phyloP scores from a whole-genome alignment of 441 rosid species.

The Breynia disticha region DNA sequence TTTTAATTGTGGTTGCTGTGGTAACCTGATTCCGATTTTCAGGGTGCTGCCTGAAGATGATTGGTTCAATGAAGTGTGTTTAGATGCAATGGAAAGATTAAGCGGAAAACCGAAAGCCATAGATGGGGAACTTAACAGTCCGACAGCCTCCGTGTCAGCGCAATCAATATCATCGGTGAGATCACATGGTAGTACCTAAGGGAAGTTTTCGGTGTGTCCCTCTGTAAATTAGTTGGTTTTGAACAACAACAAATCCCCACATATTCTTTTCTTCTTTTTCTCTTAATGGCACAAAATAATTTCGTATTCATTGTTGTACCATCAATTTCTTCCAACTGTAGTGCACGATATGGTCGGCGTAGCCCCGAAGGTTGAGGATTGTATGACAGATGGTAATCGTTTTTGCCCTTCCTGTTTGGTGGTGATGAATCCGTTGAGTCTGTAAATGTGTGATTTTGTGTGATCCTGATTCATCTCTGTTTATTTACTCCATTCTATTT shows the following conservation, averaged over 20 bases:
- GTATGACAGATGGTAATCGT: slow-evolving; percentile 15
- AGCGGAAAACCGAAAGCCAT: slow-evolving; percentile 71
- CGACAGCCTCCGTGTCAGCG: slow-evolving; percentile 93
- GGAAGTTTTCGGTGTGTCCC: slow-evolving; percentile 4
- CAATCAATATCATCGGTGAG: slow-evolving; percentile 89
- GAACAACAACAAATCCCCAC: slow-evolving; percentile 12
- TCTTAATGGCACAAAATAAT: no score
- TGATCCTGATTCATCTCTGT: no score
- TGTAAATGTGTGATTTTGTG: slow-evolving; percentile 29
- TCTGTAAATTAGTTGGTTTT: slow-evolving; percentile 29
- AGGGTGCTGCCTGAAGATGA: slow-evolving; percentile 88
- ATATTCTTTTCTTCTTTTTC: slow-evolving; percentile 6
- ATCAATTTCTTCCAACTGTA: neutral
- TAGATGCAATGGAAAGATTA: slow-evolving; percentile 71
- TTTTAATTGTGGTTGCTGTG: no score
- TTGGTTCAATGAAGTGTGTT: slow-evolving; percentile 81
- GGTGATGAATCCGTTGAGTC: slow-evolving; percentile 5
- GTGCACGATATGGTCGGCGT: neutral
- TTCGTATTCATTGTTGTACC: no score
- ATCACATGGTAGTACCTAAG: slow-evolving; percentile 79
- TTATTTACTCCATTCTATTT: no score
- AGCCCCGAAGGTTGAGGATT: slow-evolving; percentile 12
- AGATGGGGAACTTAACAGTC: slow-evolving; percentile 73
- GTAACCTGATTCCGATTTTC: no score
- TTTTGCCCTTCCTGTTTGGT: neutral